A percentile compares a stretch with the other conserved stretches of the same genome.
Evolutionary conservation across 768 basidiomycete species (phyloP).

Genomic region (Suillus plorans): DNA sequence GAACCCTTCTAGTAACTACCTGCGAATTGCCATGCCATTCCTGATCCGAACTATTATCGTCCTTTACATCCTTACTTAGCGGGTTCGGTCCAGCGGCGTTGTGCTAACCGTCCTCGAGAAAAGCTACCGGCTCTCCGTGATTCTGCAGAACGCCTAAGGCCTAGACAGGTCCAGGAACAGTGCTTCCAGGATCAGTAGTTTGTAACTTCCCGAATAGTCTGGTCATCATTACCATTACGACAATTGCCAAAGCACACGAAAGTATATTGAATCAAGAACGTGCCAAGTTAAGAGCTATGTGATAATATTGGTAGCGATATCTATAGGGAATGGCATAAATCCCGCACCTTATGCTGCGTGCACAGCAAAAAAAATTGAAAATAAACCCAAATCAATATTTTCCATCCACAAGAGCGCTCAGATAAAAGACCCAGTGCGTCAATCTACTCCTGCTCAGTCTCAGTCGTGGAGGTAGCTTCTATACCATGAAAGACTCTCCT

Average conservation of each 20-base stretch:
- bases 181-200: too few species aligned
- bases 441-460: background rate
- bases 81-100: background rate
- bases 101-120: too few species aligned
- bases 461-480: background rate
- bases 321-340: constrained; percentile 26
- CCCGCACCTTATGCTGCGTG: constrained; percentile 12
- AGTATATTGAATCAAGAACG: too few species aligned
- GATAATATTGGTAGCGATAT: constrained; percentile 2
- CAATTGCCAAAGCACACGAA: background rate
- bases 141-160: background rate
- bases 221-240: background rate
- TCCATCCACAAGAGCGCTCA: background rate
- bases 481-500: background rate
- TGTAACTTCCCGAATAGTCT: background rate
- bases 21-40: background rate
- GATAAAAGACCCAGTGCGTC: constrained; percentile 16
- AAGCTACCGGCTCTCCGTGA: too few species aligned
- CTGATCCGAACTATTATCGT: background rate
- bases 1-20: background rate
- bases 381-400: background rate
- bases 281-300: background rate
- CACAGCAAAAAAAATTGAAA: constrained; percentile 6
- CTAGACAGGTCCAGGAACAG: background rate
- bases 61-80: background rate